Evolutionary conservation across 805 yeast species (phyloP).

Genomic region (Millerozyma acaciae): DNA sequence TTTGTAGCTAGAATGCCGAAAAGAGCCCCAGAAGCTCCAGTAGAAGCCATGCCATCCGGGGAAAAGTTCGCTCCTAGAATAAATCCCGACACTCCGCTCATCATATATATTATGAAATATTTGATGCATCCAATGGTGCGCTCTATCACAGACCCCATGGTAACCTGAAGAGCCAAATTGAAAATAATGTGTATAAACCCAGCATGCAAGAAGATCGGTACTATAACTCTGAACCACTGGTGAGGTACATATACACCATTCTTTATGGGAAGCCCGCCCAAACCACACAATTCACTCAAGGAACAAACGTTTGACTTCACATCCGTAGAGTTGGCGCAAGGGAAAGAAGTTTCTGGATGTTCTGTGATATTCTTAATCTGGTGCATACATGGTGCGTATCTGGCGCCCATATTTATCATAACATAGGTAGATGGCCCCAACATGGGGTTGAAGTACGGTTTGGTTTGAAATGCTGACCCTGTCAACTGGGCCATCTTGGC

Average conservation of each 20-base stretch:
- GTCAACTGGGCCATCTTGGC: constrained; percentile 54
- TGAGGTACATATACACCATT: constrained; percentile 40
- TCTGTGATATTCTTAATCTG: constrained; percentile 47
- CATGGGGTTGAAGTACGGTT: constrained; percentile 77
- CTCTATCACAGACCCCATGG: constrained; percentile 61
- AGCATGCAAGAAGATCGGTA: constrained; percentile 73
- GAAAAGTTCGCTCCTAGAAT: constrained; percentile 66
- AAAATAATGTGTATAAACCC: constrained; percentile 66
- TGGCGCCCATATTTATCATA: constrained; percentile 64
- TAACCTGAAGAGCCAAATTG: constrained; percentile 57
- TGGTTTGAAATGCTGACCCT: constrained; percentile 61
- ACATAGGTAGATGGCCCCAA: constrained; percentile 69
- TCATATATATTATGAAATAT: constrained; percentile 52
- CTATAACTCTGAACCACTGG: constrained; percentile 67
- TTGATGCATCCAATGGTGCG: constrained; percentile 51
- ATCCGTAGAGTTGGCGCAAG: constrained; percentile 67
- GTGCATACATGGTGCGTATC: constrained; percentile 71
- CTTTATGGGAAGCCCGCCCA: constrained; percentile 42
- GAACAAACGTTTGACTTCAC: constrained; percentile 52
- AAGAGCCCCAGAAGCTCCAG: constrained; percentile 70
- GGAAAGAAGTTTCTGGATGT: constrained; percentile 44
- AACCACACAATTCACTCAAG: constrained; percentile 57
- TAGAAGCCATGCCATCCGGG: constrained; percentile 60
- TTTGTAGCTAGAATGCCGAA: constrained; percentile 68
- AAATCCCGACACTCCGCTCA: constrained; percentile 64